Conservation (phyloP, 129 eudicot species). For the Saposhnikovia divaricata region DNA sequence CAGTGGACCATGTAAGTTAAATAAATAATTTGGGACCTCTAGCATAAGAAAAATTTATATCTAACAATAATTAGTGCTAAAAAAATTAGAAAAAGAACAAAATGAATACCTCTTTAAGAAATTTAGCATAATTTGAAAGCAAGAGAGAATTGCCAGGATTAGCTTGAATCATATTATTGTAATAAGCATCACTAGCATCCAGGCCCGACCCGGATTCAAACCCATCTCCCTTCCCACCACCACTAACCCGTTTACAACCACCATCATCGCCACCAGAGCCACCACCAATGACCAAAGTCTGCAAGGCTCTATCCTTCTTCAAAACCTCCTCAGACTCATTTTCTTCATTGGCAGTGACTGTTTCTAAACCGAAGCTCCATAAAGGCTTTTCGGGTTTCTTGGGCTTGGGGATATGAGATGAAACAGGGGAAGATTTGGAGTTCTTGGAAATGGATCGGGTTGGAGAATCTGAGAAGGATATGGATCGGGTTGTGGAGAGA, state of each 20-base stretch:
- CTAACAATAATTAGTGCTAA: neutral
- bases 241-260: neutral
- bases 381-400: neutral
- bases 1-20: neutral
- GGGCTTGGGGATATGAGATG: neutral
- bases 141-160: conserved; percentile 6
- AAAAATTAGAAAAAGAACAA: neutral
- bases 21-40: neutral
- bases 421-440: neutral
- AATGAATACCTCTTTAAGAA: neutral
- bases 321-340: too few species aligned
- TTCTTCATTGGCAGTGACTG: neutral
- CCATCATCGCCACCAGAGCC: neutral
- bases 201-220: neutral
- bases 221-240: neutral
- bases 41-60: neutral
- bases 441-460: neutral
- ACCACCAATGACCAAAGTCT: neutral
- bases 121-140: conserved; percentile 5
- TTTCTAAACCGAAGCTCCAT: neutral
- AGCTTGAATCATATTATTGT: neutral
- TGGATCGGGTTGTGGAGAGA: neutral
- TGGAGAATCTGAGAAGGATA: neutral
- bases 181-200: conserved; percentile 9
- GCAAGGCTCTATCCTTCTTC: neutral